Base-by-base conservation (phyloP, 2,329 filamentous ascomycete species). In the Pseudogymnoascus sp. region DNA sequence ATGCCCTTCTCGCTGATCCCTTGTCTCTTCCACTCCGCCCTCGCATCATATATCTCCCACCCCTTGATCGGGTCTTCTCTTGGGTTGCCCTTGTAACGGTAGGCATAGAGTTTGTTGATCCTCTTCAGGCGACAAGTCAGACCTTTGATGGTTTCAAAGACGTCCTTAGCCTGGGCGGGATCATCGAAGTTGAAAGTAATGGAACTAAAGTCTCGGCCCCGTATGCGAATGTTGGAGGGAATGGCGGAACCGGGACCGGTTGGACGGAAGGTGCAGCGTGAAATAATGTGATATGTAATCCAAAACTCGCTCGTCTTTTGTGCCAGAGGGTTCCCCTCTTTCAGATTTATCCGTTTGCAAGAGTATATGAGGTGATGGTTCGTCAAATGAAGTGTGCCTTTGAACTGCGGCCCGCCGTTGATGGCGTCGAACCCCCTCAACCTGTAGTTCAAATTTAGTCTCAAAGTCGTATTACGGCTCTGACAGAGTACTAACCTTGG, bases 251-350 rank as follows among this genome's bases (percentile, higher is more conserved):
- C 80, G 5, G 85, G 81, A 16, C 89, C 88, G 55, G 88, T 86
- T 28, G 91, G 89, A 64, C 91, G 86, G 67, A 93, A 86, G 23
- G 83, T 85, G 76, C 93, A 96, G 71, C 88, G 85, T 41, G 85
- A 85, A 70, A 99, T 91, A 76, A 97, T 93, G 23, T 93, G 93
- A 75, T 93, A 99, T 14, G 95, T 93, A 62, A 97, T 91, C 90
- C 93, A 99, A 72, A 90, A 85, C 75, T 96, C 90, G 72, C 87
- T 82, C 21, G 83, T 79, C 67, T 78, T 79, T 9, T 71, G 71
- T 63, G 74, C 73, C n/a, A 69, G 64, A n/a, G 71, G 65, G 21
- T 76, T 76, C 59, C 79, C 75, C 52, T 75, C 72, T 64, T 63
- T 61, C 12, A 63, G 18, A 41, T 61, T 23, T 35, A 49, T 62